Conservation (phyloP, 257 asterid species). For the Linaria vulgaris region DNA sequence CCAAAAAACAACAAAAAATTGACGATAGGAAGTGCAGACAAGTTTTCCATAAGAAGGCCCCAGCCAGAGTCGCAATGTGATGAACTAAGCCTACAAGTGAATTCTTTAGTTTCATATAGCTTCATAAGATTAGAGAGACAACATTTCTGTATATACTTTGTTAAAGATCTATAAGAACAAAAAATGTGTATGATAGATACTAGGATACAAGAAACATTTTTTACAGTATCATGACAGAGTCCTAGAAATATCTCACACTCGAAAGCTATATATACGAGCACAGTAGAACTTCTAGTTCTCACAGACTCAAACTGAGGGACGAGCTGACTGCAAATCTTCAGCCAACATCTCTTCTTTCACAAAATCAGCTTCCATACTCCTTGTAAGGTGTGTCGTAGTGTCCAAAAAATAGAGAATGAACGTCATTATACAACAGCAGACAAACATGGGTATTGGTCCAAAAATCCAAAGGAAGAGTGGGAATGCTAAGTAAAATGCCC, state of each 20-base stretch:
- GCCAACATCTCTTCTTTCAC: conserved; percentile 27
- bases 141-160: too few species aligned
- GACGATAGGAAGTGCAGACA: too few species aligned
- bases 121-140: too few species aligned
- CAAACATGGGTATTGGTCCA: conserved; percentile 75
- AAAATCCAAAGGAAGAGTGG: conserved; percentile 81
- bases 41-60: too few species aligned
- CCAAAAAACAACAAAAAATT: too few species aligned
- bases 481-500: conserved; percentile 79
- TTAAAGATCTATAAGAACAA: too few species aligned
- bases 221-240: too few species aligned
- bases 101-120: too few species aligned
- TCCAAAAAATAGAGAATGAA: conserved; percentile 67
- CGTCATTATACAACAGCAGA: conserved; percentile 56
- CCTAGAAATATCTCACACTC: neutral
- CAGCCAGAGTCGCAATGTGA: too few species aligned
- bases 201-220: too few species aligned
- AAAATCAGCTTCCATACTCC: conserved; percentile 49
- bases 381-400: conserved; percentile 57
- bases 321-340: conserved; percentile 43
- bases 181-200: too few species aligned
- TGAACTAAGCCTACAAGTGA: too few species aligned
- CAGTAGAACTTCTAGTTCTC: neutral
- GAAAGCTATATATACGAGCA: neutral
- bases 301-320: conserved; percentile 18